Evolutionary conservation across 768 basidiomycete species (phyloP), one percentile per base, ranked within the genome.

Genomic region (Boletus insuetus): DNA sequence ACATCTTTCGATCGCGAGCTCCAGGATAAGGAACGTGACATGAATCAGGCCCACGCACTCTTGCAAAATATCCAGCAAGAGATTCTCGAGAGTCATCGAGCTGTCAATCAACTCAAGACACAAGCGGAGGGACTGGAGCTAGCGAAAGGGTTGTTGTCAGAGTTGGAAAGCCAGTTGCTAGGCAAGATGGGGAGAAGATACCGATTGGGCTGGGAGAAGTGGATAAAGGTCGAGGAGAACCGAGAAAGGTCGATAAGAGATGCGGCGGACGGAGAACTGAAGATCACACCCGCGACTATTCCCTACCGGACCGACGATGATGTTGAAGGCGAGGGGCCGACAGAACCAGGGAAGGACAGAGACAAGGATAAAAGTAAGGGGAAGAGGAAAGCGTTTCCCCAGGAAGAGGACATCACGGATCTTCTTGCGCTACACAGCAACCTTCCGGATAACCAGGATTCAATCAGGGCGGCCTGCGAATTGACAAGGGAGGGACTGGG

Each of bases 1-100:
- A 76, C 85, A 8, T 88, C 91, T 0, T 98, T 94, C 66, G 96
- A 99, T 64, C 85, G 88, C 61, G 96, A 99, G 73, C 77, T 98
- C 14, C 81, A 84, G 56, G 90, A 93, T 54, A 94, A 95, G 68
- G 94, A 98, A 66, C 84, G 94, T 38, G 94, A 97, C 65, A 86
- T 89, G 63, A 83, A 81, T 5, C 96, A 98, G 65, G 95, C 95
- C 2, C 89, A 91, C 62, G 88, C 91, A 1, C 76, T 97, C 37
- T 79, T 96, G 37, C 79, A 79, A 42, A 92, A 90, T 64, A 94
- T 97, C 48, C 89, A 96, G 66, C 83, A 86, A 39, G 95, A 98
- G 70, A 91, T 97, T 54, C 77, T 87, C 41, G 94, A 94, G 64
- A 89, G 87, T 60, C 87, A 91, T 62, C 81, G 89, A 40, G 78